Evolutionary conservation across 75 land plant species (phyloP), one percentile per base, ranked within the genome.

Genomic region (Pinus taeda): DNA sequence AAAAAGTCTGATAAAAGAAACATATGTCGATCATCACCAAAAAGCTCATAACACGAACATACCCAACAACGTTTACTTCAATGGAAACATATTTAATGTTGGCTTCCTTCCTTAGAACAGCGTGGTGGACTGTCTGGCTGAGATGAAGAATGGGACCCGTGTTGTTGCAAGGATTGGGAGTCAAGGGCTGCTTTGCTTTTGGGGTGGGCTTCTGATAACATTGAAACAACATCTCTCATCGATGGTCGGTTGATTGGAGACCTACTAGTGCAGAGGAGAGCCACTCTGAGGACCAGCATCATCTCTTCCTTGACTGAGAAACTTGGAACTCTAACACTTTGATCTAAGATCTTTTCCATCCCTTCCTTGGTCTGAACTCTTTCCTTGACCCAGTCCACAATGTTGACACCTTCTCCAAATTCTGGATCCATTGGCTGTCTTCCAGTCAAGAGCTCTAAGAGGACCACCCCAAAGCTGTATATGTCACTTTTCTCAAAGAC

Each of bases 221-320:
- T 88, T 24, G 80, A 42, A 29, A 85, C 85, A 13, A 92, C 83
- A 74, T 92, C 94, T 57, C 93, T 78, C 99, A 97, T 97, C 36
- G 98, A 88, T 4, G 99, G 99, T 55, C 95, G 80, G 72, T 90
- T 86, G 24, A 26, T 77, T 3, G 94, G 94, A 57, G 70, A 45
- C 33, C 60, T 81, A 55, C 84, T 85, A 1, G 94, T 92, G 73
- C 94, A 92, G 20, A 92, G 79, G 53, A 92, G 77, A 13, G 90
- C 94, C 45, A 92, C 80, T 69, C 88, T 74, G 13, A 92, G 81
- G 55, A 92, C 90, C 20, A 84, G 59, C 53, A 79, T 42, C 85
- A 92, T 92, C 74, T 90, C 92, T 58, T 92, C 90, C 36, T 86
- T 81, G 12, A 90, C 82, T 53, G 83, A 65, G 42, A 73, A 67